Base-by-base conservation (phyloP, 345 rosid genomes). In the Aegle marmelos region DNA sequence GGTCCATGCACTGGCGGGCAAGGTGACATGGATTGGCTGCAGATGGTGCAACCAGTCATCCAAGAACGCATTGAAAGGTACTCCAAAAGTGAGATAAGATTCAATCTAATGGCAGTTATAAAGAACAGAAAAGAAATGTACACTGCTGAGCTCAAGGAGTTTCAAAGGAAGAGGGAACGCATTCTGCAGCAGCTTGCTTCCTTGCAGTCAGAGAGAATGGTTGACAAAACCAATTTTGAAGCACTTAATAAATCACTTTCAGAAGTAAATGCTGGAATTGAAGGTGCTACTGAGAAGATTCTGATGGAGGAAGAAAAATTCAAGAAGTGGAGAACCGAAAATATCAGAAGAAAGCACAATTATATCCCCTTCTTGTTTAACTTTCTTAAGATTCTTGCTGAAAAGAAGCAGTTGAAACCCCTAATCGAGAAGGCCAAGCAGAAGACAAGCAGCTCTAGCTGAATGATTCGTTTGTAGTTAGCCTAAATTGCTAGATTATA, bases 351-450 rank as follows among this genome's bases (percentile, higher is more conserved):
- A 89, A 96, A 96, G 86, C 98, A 96, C 84, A 96, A 96, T 79
- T 96, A 96, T 83, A 96, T 96, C 66, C 99, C 99, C 19, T 94
- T 96, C 78, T 75, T 96, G 82, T 96, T 96, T 75, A 94, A 94
- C 83, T 96, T 96, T 86, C 95, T 96, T 60, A 96, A 96, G 86
- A 90, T 94, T 85, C 98, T 96, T 13, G 98, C 99, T 0, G 99
- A 94, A 84, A 96, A 96, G 94, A 96, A 94, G 92, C 99, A 96
- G 87, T 83, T 96, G 90, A 96, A 94, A 81, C 98, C 98, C 27
- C 92, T 96, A 39, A 91, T 94, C 27, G 99, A 96, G 90, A 94
- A 94, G 82, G 99, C 99, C 59, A 94, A 92, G 89, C 98, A 92
- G 91, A 96, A 93, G 59, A 83, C 90, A 22, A 85, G 88, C 84